phyloP scores from a whole-genome alignment of 2,329 filamentous ascomycete genomes.

The Aureobasidium pullulans region DNA sequence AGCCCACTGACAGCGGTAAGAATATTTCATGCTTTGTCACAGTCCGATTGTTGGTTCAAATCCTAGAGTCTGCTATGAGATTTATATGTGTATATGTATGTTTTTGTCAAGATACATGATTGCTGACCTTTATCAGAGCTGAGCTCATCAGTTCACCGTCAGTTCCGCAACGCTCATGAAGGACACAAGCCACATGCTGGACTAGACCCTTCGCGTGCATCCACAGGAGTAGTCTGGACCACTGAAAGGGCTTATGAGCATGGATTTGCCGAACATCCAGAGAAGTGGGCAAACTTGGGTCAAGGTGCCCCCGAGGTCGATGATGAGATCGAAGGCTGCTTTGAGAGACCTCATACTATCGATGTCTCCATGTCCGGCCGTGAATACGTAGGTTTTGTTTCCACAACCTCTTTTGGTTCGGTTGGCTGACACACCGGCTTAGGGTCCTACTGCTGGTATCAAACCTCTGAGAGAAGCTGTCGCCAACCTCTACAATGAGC shows the following conservation, averaged over 20 bases:
- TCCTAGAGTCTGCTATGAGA: background rate
- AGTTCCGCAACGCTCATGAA: constrained; percentile 84
- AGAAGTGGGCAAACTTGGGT: constrained; percentile 84
- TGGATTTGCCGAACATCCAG: constrained; percentile 73
- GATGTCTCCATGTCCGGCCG: constrained; percentile 70
- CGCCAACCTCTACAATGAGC: constrained; percentile 84
- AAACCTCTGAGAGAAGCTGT: constrained; percentile 83
- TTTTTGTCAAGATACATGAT: no score
- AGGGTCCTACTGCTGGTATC: constrained; percentile 80
- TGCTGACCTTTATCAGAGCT: constrained; percentile 50
- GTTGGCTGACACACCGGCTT: background rate
- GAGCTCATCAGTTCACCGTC: constrained; percentile 74
- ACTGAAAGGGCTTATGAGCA: constrained; percentile 82
- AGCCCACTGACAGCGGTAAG: constrained; percentile 40
- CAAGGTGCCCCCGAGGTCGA: constrained; percentile 93
- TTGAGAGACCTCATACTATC: constrained; percentile 70
- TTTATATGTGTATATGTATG: no score
- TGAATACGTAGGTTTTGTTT: constrained; percentile 56
- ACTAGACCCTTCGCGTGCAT: constrained; percentile 78
- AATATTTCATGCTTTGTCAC: background rate
- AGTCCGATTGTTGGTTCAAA: background rate
- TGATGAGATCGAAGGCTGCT: constrained; percentile 76
- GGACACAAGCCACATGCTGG: constrained; percentile 85
- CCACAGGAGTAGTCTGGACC: constrained; percentile 91
- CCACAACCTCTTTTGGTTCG: no score